These are phyloP conservation scores for Backusella mclennaniae DNA, from an alignment of 192 early-diverging fungal genomes.

Conservation along the genomic window DNA sequence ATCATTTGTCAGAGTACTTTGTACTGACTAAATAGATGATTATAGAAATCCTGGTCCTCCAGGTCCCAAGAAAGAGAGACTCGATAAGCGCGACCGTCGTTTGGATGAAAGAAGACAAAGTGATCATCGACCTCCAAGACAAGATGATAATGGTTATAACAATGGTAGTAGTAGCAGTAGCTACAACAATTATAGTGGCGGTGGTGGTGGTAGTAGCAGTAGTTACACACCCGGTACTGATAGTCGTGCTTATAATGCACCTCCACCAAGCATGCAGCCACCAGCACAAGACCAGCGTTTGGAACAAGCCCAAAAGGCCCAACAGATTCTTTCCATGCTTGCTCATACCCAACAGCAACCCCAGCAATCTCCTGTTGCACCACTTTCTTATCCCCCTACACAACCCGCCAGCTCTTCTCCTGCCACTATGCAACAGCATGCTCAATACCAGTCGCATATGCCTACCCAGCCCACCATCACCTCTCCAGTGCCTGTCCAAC, in stretches of 20 bases:
- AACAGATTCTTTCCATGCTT: slow-evolving; percentile 26
- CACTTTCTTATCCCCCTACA: background rate
- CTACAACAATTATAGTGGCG: background rate
- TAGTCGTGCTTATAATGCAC: background rate
- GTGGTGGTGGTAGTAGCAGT: slow-evolving; percentile 9
- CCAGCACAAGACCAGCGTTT: slow-evolving; percentile 12
- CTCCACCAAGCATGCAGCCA: background rate
- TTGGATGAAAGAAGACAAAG: background rate
- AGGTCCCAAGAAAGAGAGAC: slow-evolving; percentile 17
- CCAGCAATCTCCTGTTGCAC: background rate
- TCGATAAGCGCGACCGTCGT: slow-evolving; percentile 26
- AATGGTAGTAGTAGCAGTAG: background rate
- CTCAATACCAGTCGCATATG: background rate
- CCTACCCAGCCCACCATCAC: background rate
- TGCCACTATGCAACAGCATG: background rate
- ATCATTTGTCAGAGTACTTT: background rate
- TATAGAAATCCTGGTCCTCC: background rate
- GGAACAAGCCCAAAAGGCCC: slow-evolving; percentile 34
- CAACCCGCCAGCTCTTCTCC: background rate
- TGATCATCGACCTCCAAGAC: background rate
- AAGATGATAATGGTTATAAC: background rate
- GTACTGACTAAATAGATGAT: background rate
- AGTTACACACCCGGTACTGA: slow-evolving; percentile 1
- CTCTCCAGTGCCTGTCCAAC: slow-evolving; percentile 4
- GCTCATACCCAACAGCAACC: slow-evolving; percentile 15